Evolutionary conservation across 2,329 filamentous ascomycete species (phyloP).

Genomic region (Penicillium aurantiogriseum): DNA sequence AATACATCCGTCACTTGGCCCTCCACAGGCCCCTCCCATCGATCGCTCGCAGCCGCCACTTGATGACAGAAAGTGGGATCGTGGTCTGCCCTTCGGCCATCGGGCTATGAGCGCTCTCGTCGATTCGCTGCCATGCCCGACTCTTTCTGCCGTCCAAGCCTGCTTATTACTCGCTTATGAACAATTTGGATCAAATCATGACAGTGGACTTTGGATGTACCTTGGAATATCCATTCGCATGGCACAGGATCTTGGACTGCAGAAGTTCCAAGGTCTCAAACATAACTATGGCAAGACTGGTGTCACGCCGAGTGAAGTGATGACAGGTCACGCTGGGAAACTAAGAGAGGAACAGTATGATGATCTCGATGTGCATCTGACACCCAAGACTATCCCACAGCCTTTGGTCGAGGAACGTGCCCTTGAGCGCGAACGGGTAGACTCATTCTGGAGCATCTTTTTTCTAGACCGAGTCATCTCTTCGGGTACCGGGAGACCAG

Average conservation of each 20-base stretch:
- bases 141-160: slow-evolving; percentile 78
- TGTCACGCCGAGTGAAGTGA: slow-evolving; percentile 57
- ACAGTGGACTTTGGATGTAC: slow-evolving; percentile 93
- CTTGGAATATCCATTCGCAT: slow-evolving; percentile 82
- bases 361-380: slow-evolving; percentile 39
- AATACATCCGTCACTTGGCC: slow-evolving; percentile 52
- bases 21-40: slow-evolving; percentile 53
- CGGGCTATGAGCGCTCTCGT: slow-evolving; percentile 79
- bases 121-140: slow-evolving; percentile 79
- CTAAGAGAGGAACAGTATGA: slow-evolving; percentile 47
- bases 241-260: slow-evolving; percentile 75
- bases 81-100: slow-evolving; percentile 75
- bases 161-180: slow-evolving; percentile 83
- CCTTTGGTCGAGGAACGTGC: slow-evolving; percentile 57
- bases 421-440: slow-evolving; percentile 76
- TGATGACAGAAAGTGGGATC: slow-evolving; percentile 57
- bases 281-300: slow-evolving; percentile 55
- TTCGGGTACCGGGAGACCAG: slow-evolving; percentile 78
- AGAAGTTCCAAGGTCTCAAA: slow-evolving; percentile 73
- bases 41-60: slow-evolving; percentile 35
- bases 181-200: slow-evolving; percentile 82
- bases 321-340: slow-evolving; percentile 43
- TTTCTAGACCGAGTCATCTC: slow-evolving; percentile 85
- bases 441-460: slow-evolving; percentile 89
- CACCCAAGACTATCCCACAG: slow-evolving; percentile 30